phyloP scores from a whole-genome alignment of 1,139 yeast species.

The Scheffersomyces titani region DNA sequence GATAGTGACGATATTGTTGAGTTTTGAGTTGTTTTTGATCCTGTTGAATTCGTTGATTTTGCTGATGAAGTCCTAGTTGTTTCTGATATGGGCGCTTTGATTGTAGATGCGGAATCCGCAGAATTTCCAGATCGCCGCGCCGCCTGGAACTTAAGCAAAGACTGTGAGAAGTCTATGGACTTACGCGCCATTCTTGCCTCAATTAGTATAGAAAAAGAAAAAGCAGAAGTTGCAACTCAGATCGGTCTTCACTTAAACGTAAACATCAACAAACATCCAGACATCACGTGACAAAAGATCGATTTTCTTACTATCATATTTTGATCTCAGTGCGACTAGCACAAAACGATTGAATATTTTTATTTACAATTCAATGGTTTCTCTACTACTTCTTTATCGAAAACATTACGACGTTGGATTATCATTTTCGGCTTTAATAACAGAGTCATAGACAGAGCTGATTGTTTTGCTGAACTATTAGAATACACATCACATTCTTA shows the following conservation, averaged over 20 bases:
- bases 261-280: background rate
- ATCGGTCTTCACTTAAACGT: background rate
- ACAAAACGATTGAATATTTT: background rate
- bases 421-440: background rate
- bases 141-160: constrained; percentile 17
- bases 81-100: constrained; percentile 1
- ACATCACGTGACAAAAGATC: background rate
- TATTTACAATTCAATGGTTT: background rate
- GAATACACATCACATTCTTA: background rate
- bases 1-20: background rate
- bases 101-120: background rate
- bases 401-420: background rate
- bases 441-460: background rate
- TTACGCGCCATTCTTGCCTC: constrained; percentile 18
- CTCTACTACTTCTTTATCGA: too few species aligned
- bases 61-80: background rate
- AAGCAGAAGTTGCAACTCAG: background rate
- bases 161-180: constrained; percentile 21
- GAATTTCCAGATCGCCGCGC: background rate
- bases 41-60: background rate
- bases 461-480: background rate
- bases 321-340: background rate
- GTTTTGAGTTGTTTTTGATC: background rate
- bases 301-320: too few species aligned
- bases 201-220: background rate